Base-by-base conservation (phyloP, 1,139 yeast genomes). In the Sugiyamaella pinicola region DNA sequence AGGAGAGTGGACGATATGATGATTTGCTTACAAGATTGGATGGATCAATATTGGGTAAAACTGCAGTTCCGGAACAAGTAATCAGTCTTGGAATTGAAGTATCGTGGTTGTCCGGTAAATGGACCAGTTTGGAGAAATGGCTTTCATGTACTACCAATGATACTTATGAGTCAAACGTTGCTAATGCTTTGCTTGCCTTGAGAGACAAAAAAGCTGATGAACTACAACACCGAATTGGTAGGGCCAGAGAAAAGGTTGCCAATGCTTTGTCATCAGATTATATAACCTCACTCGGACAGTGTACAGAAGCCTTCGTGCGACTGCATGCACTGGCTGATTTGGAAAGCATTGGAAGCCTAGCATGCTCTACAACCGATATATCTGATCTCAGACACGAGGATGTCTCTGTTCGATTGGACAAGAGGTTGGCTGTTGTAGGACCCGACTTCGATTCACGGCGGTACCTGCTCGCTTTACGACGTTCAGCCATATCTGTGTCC, bases 321-420 rank as follows among this genome's bases (percentile, higher is more conserved):
- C 72, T 91, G 7, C 96, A 91, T 65, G 81, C 86, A 3, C 67
- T 90, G 12, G 79, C 83, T 54, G 97, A 91, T 64, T 69, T 88
- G 7, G 75, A 70, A 33, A 60, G 64, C 49, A 62, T 69, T 35
- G 66, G 67, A 17, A 53, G 62, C 35, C 58, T 63, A 22, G 64
- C 64, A 24, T 66, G 54, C n/a, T 57, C 61, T 13, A 52, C 52
- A 8, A 58, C 63, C 13, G 56, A 62, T 4, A 54, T 54, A 0
- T 12, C 13, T 28, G 49, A 50, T 13, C 58, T 55, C 48, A 64
- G 48, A 53, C 68, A 53, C 50, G 54, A 33, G 52, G 53, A 42
- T n/a, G 59, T 61, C 28, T 60, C 69, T 3, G 55, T 60, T n/a
- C 53, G 62, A 4, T 60, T 74, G 26, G 70, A 71, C 34, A 61